A percentile compares a stretch with the other conserved stretches of the same genome.
Conservation (phyloP, 2,329 filamentous ascomycete species). For the Ophiostoma ulmi region DNA sequence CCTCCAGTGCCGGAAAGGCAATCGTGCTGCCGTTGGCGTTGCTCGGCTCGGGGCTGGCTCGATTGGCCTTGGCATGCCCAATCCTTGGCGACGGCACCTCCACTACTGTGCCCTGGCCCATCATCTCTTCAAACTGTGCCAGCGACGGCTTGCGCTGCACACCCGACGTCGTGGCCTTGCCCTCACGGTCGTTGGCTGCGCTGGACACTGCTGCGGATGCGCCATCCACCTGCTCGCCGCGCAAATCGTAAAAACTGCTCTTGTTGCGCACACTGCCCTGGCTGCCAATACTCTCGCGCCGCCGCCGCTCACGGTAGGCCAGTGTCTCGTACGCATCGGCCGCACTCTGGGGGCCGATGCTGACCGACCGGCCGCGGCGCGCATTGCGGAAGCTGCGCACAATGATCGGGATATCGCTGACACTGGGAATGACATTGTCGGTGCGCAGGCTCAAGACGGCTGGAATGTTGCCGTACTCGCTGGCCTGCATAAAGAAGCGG, state of each 20-base stretch:
- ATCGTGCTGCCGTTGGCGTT: not conserved
- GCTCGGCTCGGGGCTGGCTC: not conserved
- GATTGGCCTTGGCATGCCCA: not conserved
- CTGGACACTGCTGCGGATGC: constrained; percentile 14
- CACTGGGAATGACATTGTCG: constrained; percentile 83
- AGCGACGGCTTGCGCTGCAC: constrained; percentile 44
- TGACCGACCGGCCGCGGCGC: constrained; percentile 69
- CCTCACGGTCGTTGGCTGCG: constrained; percentile 34
- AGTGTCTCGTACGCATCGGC: constrained; percentile 95
- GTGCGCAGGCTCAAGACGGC: constrained; percentile 59
- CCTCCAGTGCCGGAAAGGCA: not conserved
- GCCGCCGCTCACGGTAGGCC: constrained; percentile 70
- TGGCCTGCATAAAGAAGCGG: constrained; percentile 85
- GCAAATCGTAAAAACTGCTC: constrained; percentile 41
- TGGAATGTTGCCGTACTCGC: constrained; percentile 83
- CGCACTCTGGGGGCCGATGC: constrained; percentile 88
- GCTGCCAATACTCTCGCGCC: constrained; percentile 51
- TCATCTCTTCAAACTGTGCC: constrained; percentile 65
- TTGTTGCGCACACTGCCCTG: constrained; percentile 46
- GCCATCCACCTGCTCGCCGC: constrained; percentile 30
- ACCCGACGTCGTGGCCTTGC: constrained; percentile 40
- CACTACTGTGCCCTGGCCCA: constrained; percentile 59
- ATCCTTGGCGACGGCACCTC: constrained; percentile 29
- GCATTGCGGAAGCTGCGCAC: constrained; percentile 70
- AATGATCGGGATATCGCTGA: constrained; percentile 80